Base-by-base conservation (phyloP, 495 filamentous ascomycete species). In the Collariella sp. region DNA sequence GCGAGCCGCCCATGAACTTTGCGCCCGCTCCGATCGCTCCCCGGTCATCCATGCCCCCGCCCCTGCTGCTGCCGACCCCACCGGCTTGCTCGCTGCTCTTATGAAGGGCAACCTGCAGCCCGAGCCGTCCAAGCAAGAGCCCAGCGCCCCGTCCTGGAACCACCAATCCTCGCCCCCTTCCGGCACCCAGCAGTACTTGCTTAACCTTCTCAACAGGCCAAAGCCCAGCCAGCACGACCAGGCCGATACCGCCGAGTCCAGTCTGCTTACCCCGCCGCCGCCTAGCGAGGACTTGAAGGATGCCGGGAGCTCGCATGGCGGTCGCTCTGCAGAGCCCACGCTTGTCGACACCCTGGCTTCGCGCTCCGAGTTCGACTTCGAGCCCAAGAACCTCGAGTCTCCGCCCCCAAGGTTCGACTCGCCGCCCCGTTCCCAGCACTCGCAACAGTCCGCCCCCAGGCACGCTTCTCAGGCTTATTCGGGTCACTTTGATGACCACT, bases 181-280 rank as follows among this genome's bases (percentile, higher is more conserved):
- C 1, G 71, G 76, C 58, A 78, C 77, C 11, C 76, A 79, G 54
- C 68, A 72, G 31, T 79, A 77, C 42, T 69, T 81, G 20, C 70
- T 81, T 36, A 72, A 76, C 48, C 61, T 81, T 15, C 63, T 81
- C 19, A 74, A 76, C 50, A 71, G 72, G 38, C 79, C 74, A 42
- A 81, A 82, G 71, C 74, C 74, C 41, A 65, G 72, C 36, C 73
- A 81, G 61, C 70, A 68, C 49, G 72, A 78, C 38, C 58, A 63
- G 56, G 51, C 69, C 69, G 63, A 76, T 64, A 50, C 60, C 59
- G 64, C 70, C 39, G 60, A 71, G 40, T 56, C 74, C 57, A 44
- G 65, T 68, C 53, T 74, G 2, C 53, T 72, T 34, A 72, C 65
- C 13, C 70, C 72, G 22, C 70, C 69, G 36, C 68, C 70, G 2